Evolutionary conservation across 441 rosid species (phyloP).

Genomic region (Adansonia rubrostipa): DNA sequence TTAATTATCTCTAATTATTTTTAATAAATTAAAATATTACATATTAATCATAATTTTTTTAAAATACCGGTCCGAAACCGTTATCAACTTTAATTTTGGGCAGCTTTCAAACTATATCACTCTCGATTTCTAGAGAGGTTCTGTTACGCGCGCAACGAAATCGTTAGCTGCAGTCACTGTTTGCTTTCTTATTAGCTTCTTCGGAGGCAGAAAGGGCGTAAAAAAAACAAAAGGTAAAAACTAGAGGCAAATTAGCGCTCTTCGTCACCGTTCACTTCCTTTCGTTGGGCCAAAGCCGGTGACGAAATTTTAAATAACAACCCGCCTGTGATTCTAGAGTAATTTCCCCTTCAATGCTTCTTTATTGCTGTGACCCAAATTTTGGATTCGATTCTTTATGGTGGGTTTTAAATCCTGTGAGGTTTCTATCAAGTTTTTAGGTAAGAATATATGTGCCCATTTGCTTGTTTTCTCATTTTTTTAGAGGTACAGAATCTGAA

Average conservation of each 20-base stretch:
- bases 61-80: too few relatives aligned
- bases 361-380: slow-evolving; percentile 11
- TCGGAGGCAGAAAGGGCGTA: slow-evolving; percentile 7
- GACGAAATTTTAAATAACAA: slow-evolving; percentile 31
- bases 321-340: not conserved
- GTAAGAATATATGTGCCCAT: slow-evolving; percentile 27
- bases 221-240: not conserved
- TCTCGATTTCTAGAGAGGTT: not conserved
- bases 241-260: slow-evolving; percentile 27
- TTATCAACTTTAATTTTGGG: too few relatives aligned
- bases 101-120: not conserved
- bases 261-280: slow-evolving; percentile 37
- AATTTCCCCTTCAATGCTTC: slow-evolving; percentile 9
- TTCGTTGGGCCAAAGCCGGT: slow-evolving; percentile 38
- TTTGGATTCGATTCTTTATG: slow-evolving; percentile 31
- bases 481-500: slow-evolving; percentile 18
- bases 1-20: too few relatives aligned
- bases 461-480: slow-evolving; percentile 13
- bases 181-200: slow-evolving; percentile 26
- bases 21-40: too few relatives aligned
- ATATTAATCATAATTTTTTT: too few relatives aligned
- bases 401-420: slow-evolving; percentile 21
- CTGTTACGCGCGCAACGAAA: slow-evolving; percentile 29
- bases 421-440: slow-evolving; percentile 39
- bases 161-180: slow-evolving; percentile 31